Percentiles rank a stretch among this genome's conserved stretches.
phyloP scores from a whole-genome alignment of 768 basidiomycete genomes.

The Podaxis sp. region DNA sequence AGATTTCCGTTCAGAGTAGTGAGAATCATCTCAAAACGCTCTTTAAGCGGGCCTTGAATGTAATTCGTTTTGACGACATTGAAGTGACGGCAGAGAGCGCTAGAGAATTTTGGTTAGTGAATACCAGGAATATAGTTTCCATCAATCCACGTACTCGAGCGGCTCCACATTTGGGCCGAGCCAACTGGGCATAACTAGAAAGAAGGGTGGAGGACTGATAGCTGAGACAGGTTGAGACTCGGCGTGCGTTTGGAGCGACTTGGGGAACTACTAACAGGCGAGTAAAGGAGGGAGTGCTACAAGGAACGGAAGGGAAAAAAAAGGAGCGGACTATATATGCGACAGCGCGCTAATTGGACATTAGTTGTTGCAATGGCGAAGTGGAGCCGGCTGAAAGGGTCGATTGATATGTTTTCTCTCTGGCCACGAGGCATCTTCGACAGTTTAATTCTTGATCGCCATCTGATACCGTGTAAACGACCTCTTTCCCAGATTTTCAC shows the following conservation, averaged over 20 bases:
- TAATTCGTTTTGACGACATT: slow-evolving; percentile 31
- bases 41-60: slow-evolving; percentile 31
- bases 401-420: slow-evolving; percentile 10
- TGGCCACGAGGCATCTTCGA: slow-evolving; percentile 13
- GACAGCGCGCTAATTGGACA: slow-evolving; percentile 5
- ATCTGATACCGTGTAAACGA: neutral
- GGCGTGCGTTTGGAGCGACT: neutral
- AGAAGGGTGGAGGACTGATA: neutral
- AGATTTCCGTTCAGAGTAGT: slow-evolving; percentile 39
- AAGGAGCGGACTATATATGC: slow-evolving; percentile 14
- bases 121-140: neutral
- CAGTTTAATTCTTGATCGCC: slow-evolving; percentile 7
- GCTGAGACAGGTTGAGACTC: slow-evolving; percentile 12
- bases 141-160: slow-evolving; percentile 30
- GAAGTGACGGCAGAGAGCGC: slow-evolving; percentile 46
- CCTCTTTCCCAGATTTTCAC: neutral
- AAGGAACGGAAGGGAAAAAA: slow-evolving; percentile 17
- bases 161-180: slow-evolving; percentile 30
- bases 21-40: slow-evolving; percentile 49
- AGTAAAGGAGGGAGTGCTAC: slow-evolving; percentile 14
- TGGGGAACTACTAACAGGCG: neutral
- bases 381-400: slow-evolving; percentile 14
- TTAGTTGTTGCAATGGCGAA: neutral
- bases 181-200: slow-evolving; percentile 30
- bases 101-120: slow-evolving; percentile 19